Conservation (phyloP, 2,329 filamentous ascomycete species). For the Thelonectria olida region DNA sequence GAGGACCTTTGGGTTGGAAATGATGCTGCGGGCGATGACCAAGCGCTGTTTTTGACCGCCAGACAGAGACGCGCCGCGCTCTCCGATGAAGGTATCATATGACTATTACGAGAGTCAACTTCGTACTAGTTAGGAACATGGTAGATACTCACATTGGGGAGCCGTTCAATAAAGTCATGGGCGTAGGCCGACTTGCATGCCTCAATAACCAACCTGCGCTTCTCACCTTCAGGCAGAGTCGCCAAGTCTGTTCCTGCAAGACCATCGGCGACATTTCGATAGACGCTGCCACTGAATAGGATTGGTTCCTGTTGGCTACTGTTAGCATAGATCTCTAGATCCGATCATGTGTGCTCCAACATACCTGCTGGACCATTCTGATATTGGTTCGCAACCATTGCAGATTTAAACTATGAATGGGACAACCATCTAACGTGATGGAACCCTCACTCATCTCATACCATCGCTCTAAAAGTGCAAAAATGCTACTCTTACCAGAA, state of each 20-base stretch:
- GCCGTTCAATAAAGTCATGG: slow-evolving; percentile 60
- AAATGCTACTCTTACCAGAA: slow-evolving; percentile 66
- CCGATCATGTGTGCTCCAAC: not conserved
- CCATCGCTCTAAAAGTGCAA: slow-evolving; percentile 67
- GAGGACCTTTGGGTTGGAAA: slow-evolving; percentile 70
- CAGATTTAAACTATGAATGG: slow-evolving; percentile 55
- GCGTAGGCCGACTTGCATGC: slow-evolving; percentile 62
- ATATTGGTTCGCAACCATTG: slow-evolving; percentile 64
- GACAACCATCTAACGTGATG: slow-evolving; percentile 55
- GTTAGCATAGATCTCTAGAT: slow-evolving; percentile 9
- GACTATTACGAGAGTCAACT: slow-evolving; percentile 44
- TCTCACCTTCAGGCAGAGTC: slow-evolving; percentile 52
- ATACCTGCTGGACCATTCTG: slow-evolving; percentile 58
- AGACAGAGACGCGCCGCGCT: slow-evolving; percentile 71
- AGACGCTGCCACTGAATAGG: slow-evolving; percentile 62
- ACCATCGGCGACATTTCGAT: slow-evolving; percentile 62
- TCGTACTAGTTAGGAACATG: rapidly evolving
- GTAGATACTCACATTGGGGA: slow-evolving; percentile 51
- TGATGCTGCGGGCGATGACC: slow-evolving; percentile 72
- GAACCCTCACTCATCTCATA: slow-evolving; percentile 60
- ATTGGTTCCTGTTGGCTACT: slow-evolving; percentile 56
- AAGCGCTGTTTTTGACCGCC: slow-evolving; percentile 75
- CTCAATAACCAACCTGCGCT: slow-evolving; percentile 53
- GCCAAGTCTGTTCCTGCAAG: slow-evolving; percentile 50
- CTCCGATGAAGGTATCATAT: slow-evolving; percentile 71